A percentile compares a stretch with the other conserved stretches of the same genome.
Evolutionary conservation across 208 protist species (phyloP).

Genomic region (Trichomonas gallinae): DNA sequence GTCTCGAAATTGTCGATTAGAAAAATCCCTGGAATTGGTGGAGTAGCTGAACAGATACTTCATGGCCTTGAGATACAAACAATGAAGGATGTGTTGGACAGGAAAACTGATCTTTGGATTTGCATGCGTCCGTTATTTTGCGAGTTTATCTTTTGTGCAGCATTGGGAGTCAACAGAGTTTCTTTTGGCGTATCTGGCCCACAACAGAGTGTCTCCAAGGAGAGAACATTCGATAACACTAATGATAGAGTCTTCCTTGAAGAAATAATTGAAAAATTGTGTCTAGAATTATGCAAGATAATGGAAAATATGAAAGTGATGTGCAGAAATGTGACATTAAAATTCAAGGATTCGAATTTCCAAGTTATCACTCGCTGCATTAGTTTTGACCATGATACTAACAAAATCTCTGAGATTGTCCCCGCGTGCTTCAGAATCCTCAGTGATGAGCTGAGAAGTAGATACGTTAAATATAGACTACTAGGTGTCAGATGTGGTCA

Average conservation of each 20-base stretch:
- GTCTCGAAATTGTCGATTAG: not conserved
- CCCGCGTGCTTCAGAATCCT: not conserved
- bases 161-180: not conserved
- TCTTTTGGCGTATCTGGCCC: not conserved
- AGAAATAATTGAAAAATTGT: not conserved
- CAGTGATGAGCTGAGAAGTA: not conserved
- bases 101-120: not conserved
- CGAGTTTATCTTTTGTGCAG: not conserved
- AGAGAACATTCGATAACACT: not conserved
- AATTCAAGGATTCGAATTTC: not conserved
- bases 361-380: not conserved
- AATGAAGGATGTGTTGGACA: not conserved
- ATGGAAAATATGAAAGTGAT: not conserved
- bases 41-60: not conserved
- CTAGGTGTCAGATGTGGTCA: not conserved
- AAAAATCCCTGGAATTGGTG: slow-evolving; percentile 17
- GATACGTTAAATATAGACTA: not conserved
- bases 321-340: not conserved
- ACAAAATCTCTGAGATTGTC: not conserved
- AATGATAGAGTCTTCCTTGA: not conserved
- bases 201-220: not conserved
- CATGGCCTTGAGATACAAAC: not conserved
- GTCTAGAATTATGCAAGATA: not conserved
- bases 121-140: not conserved
- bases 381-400: not conserved